Evolutionary conservation across 1,284 basidiomycete genomes (phyloP), one percentile per base, ranked within the genome.

Genomic region (Rhizoctonia solani): DNA sequence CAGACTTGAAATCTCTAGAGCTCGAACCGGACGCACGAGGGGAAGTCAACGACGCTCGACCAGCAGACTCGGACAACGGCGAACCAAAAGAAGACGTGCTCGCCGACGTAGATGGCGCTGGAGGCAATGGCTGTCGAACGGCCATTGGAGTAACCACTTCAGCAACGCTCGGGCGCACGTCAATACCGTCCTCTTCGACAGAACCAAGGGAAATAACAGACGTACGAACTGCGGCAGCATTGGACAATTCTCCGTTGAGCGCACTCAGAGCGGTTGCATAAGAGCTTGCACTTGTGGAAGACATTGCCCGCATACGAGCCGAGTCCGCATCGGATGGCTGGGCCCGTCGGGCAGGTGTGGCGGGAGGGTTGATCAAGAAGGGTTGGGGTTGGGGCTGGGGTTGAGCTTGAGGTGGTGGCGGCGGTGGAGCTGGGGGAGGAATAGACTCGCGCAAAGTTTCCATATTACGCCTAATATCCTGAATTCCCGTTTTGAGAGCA

Each of bases 191-290:
- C 13, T 47, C 61, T 25, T 65, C 61, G 9, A 65, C 61, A 32
- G 61, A 65, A 44, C 61, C 61, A 34, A 65, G 27, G 0, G 61
- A 65, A 27, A 65, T 65, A 16, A 65, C 61, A 25, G 61, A 65
- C 13, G 49, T 27, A 23, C 61, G 61, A 54, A 65, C 61, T 5
- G 61, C 49, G 25, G 30, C n/a, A 23, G 49, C 2, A 19, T 53
- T 65, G 49, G 61, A 27, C 6, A 50, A 53, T 21, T 65, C 61
- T n/a, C 61, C 61, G 49, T 53, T 65, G 37, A 65, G 61, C 16
- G 49, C 49, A 16, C 61, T 65, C 13, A 65, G 39, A n/a, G 61
- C 61, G 44, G 47, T 65, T 4, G 61, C 61, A 44, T 65, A 65
- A 4, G 61, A 65, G 27, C 61, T 65, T n/a, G 61, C 61, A 44